Conservation (phyloP, 768 basidiomycete genomes). For the Termitomyces sp. region DNA sequence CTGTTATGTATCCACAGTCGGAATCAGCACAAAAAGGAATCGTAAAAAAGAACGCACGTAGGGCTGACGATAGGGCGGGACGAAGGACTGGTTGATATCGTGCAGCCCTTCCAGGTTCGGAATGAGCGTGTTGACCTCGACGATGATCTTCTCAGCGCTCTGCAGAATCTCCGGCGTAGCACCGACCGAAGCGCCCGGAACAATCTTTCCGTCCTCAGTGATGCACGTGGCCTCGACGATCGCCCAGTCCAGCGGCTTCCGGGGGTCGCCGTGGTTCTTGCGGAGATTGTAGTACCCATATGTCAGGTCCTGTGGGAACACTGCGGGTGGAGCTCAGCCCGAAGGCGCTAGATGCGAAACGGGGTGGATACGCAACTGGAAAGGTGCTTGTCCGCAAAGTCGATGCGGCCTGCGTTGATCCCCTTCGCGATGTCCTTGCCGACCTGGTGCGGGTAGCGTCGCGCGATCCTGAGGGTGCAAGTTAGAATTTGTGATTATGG, state of each 20-base stretch:
- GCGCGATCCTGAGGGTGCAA: slow-evolving; percentile 27
- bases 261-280: slow-evolving; percentile 41
- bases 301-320: slow-evolving; percentile 48
- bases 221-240: slow-evolving; percentile 49
- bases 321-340: slow-evolving; percentile 14
- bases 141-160: slow-evolving; percentile 44
- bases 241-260: slow-evolving; percentile 44
- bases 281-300: slow-evolving; percentile 44
- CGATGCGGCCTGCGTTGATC: slow-evolving; percentile 44
- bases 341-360: background rate
- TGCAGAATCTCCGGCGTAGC: slow-evolving; percentile 48
- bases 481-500: background rate
- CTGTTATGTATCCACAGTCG: slow-evolving; percentile 19
- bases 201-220: slow-evolving; percentile 44
- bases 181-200: slow-evolving; percentile 45
- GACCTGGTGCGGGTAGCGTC: slow-evolving; percentile 47
- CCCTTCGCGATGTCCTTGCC: slow-evolving; percentile 46
- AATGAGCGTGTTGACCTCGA: slow-evolving; percentile 46
- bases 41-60: slow-evolving; percentile 24
- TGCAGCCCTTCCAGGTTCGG: slow-evolving; percentile 46
- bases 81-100: slow-evolving; percentile 43
- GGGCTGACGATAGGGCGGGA: slow-evolving; percentile 40
- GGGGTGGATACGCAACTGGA: slow-evolving; percentile 31
- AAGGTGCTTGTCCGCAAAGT: slow-evolving; percentile 46
- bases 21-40: background rate